These are phyloP conservation scores for Chlorella ohadii DNA, from an alignment of 139 green algal genomes.

Conservation along the genomic window DNA sequence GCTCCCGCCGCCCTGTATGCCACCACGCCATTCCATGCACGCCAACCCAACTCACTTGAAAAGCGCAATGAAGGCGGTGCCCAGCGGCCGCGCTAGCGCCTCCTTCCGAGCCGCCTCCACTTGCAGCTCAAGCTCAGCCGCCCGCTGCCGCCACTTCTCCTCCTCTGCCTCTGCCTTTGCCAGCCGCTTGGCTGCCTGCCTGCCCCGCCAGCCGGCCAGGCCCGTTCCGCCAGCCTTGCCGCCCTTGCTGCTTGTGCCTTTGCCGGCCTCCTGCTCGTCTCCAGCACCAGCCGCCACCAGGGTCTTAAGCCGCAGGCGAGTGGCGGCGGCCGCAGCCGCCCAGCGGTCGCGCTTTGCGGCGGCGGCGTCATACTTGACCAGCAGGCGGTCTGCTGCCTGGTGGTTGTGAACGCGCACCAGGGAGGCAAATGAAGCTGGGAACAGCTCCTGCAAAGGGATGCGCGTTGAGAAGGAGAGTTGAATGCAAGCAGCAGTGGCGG, in stretches of 20 bases:
- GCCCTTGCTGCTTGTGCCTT: background rate
- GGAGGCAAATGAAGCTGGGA: background rate
- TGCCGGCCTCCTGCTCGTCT: no score
- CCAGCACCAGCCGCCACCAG: no score
- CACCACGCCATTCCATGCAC: no score
- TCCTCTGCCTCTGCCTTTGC: background rate
- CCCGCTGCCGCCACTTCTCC: no score
- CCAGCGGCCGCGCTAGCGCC: slow-evolving; percentile 2
- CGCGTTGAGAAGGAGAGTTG: background rate
- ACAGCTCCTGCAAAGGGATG: background rate
- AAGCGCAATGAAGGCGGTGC: slow-evolving; percentile 23
- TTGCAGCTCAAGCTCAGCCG: background rate
- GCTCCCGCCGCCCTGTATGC: no score
- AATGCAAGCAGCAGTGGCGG: no score
- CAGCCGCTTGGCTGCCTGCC: background rate
- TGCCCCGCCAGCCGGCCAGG: background rate
- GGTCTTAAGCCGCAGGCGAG: background rate
- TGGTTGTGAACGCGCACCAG: slow-evolving; percentile 23
- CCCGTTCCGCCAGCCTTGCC: background rate
- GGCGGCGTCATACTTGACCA: background rate
- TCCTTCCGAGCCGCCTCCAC: slow-evolving; percentile 1
- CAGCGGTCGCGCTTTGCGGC: background rate
- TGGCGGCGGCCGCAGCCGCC: background rate
- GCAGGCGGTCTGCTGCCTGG: background rate
- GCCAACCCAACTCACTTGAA: background rate